Evolutionary conservation across 108 stramenopile genomes (phyloP), one percentile per base, ranked within the genome.

Genomic region (Bacterosira constricta): DNA sequence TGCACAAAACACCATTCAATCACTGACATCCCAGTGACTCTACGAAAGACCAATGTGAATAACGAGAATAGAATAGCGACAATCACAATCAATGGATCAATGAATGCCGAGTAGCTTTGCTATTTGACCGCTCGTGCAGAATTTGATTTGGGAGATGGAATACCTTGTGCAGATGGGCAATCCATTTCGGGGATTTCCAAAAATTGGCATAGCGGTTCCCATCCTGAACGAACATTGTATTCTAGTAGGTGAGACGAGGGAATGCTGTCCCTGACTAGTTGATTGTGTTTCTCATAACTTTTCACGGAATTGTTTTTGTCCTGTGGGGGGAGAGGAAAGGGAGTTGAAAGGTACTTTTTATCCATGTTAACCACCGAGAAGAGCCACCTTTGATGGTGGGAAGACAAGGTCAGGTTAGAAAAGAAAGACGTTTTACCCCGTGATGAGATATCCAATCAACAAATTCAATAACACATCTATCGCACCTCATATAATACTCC

Each of bases 121-220:
- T 83, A 78, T 56, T 83, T 76, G 31, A 92, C 87, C 3, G 73
- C 70, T 21, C 81, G 73, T 11, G 88, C 81, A 10, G 83, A 85
- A 63, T 89, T 92, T 34, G 86, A 84, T 61, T 88, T 89, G 42
- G 91, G 91, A 47, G 89, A 89, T 6, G 88, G 86, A 25, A 77
- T 61, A 12, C 67, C 75, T 7, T 52, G 71, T 6, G 73, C 66
- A 11, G 76, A 82, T 1, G 91, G 91, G 74, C 91, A 92, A 13
- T 75, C 47, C 3, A 37, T 37, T 1, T 64, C 46, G 9, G 66
- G 26, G 41, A 92, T 81, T 27, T 92, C 82, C 56, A 92, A 64
- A 69, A 92, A 92, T 18, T 75, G 29, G 45, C 91, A 92, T 1
- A 92, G 61, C n/a, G 91, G 91, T 35, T 86, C 79, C 88, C 88